These are phyloP conservation scores for apple (Malus domestica) DNA, from an alignment of 306 rosid genomes.

Conservation along the genomic window DNA sequence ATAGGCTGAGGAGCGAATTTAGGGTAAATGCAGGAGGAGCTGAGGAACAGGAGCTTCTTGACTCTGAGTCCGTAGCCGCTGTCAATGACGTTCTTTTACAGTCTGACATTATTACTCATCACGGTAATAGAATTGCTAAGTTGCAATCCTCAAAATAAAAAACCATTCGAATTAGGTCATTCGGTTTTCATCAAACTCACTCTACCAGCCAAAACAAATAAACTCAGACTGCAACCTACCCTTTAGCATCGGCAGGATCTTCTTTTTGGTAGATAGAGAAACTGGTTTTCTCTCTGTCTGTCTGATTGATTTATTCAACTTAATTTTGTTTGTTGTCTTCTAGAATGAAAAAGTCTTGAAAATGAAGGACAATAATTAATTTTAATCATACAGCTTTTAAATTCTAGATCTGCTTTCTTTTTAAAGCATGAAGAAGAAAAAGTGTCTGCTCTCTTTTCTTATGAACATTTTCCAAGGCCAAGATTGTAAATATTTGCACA, in stretches of 20 bases:
- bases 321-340: neutral
- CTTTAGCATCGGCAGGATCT: neutral
- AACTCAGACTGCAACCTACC: neutral
- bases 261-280: neutral
- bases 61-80: conserved; percentile 54
- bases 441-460: neutral
- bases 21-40: conserved; percentile 88
- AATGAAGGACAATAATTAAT: neutral
- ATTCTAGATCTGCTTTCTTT: neutral
- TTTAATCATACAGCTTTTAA: neutral
- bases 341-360: neutral
- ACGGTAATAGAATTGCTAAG: neutral
- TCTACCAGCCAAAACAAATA: neutral
- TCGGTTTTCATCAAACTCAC: neutral
- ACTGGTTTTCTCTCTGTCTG: neutral
- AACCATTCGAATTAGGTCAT: neutral
- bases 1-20: conserved; percentile 62
- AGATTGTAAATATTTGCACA: neutral
- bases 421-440: neutral
- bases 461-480: neutral
- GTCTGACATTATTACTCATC: too few species aligned
- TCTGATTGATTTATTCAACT: neutral
- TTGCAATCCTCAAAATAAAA: neutral
- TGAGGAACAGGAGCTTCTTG: conserved; percentile 65
- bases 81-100: conserved; percentile 40